Evolutionary conservation across 2,329 filamentous ascomycete genomes (phyloP).

Genomic region (Exophiala spinifera): DNA sequence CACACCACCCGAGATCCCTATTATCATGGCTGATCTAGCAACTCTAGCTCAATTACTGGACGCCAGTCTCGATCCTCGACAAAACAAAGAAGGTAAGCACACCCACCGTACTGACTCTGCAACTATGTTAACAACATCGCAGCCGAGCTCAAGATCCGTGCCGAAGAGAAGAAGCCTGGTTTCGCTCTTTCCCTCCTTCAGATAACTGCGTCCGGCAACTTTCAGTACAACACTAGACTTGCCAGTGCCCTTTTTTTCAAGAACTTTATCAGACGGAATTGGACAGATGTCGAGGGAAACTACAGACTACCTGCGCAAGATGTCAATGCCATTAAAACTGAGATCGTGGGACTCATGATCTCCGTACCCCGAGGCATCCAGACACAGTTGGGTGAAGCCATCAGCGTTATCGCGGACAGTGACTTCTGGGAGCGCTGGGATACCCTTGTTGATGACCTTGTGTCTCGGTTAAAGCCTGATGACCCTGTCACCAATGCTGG

Average conservation of each 20-base stretch:
- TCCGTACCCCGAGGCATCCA: conserved; percentile 82
- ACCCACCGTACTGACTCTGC: neutral
- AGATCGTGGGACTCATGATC: conserved; percentile 96
- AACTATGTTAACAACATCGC: conserved; percentile 22
- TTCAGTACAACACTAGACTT: conserved; percentile 75
- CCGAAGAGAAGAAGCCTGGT: conserved; percentile 75
- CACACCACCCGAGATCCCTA: neutral
- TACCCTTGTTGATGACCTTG: conserved; percentile 89
- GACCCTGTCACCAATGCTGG: conserved; percentile 86
- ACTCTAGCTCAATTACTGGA: conserved; percentile 76
- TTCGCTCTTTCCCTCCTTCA: conserved; percentile 88
- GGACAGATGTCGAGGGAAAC: conserved; percentile 91
- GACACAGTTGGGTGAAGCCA: conserved; percentile 90
- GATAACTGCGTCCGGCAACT: conserved; percentile 74
- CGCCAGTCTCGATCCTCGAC: conserved; percentile 80
- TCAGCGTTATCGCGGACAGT: conserved; percentile 95
- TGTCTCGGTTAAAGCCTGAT: conserved; percentile 76
- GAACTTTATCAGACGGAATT: conserved; percentile 93
- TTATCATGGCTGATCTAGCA: conserved; percentile 50
- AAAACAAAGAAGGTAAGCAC: conserved; percentile 81
- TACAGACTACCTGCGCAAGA: conserved; percentile 83
- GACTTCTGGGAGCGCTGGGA: conserved; percentile 97
- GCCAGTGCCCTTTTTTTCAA: conserved; percentile 94
- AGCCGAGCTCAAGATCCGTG: conserved; percentile 80
- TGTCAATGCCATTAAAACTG: conserved; percentile 85